Evolutionary conservation across 345 rosid genomes (phyloP).

Genomic region (Excoecaria cochinchinensis): DNA sequence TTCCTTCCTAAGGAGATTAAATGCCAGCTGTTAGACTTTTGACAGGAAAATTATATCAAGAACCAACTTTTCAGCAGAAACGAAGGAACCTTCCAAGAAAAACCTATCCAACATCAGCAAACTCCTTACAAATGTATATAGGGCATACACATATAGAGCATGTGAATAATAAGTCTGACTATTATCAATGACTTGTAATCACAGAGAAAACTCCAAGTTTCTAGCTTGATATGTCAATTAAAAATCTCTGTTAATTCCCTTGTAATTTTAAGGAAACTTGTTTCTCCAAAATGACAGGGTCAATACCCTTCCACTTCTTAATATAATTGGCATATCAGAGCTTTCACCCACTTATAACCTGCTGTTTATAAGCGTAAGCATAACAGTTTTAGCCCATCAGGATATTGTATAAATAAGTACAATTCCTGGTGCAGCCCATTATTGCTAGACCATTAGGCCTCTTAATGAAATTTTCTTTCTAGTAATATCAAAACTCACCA

Average conservation of each 20-base stretch:
- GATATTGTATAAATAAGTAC: neutral
- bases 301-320: neutral
- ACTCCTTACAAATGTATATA: neutral
- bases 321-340: neutral
- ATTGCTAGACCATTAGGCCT: neutral
- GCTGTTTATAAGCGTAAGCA: neutral
- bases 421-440: neutral
- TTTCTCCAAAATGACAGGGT: neutral
- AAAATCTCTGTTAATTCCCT: neutral
- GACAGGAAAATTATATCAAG: neutral
- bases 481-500: neutral
- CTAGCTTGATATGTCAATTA: neutral
- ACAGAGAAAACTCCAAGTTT: neutral
- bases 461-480: neutral
- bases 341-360: neutral
- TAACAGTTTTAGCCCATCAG: neutral
- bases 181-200: neutral
- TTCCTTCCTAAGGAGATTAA: too few relatives aligned
- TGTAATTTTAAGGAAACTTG: neutral
- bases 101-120: neutral
- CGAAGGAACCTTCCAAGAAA: neutral
- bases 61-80: neutral
- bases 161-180: neutral
- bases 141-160: neutral
- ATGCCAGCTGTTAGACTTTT: neutral